Base-by-base conservation (phyloP, 352 stramenopile genomes). In the Phytophthora capsici region DNA sequence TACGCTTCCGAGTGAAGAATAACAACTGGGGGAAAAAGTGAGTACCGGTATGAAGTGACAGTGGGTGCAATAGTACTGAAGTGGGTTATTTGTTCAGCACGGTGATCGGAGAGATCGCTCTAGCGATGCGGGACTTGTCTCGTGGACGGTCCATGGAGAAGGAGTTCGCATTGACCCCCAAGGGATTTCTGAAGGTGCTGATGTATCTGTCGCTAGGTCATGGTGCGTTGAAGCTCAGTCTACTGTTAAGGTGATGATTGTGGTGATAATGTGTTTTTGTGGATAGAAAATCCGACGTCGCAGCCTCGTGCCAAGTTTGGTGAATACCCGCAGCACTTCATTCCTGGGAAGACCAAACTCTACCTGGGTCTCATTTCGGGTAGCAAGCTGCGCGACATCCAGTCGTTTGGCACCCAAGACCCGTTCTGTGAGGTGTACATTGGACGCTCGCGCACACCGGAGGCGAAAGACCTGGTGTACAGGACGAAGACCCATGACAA, bases 21-120 rank as follows among this genome's bases (percentile, higher is more conserved):
- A 83, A 93, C 48, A 93, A 93, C 69, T 90, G 81, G 80, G 79
- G 88, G 17, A 86, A 86, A 53, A 93, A 84, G 82, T 92, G 41
- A 57, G 69, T 49, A 8, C 16, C 17, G 14, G 36, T 44, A 7
- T 46, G 46, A n/a, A n/a, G n/a, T 19, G 14, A 5, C 14, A 41
- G 10, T n/a, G 36, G 36, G n/a, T 41, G 26, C 26, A 36, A 38
- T 56, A 41, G 6, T 51, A 12, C 9, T 37, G 8, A 34, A 25
- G 28, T 25, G 66, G 43, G 44, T 38, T 41, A 34, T n/a, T 22
- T 40, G n/a, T 36, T 47, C 40, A 93, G 84, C 55, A 86, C 88
- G 22, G 69, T 78, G 36, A 93, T 93, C 43, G 84, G 84, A 25
- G 82, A 93, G 48, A 77, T 84, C n/a, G 74, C 80, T 22, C 45